Conservation (phyloP, 2,329 filamentous ascomycete species). For the Peltaster fructicola region DNA sequence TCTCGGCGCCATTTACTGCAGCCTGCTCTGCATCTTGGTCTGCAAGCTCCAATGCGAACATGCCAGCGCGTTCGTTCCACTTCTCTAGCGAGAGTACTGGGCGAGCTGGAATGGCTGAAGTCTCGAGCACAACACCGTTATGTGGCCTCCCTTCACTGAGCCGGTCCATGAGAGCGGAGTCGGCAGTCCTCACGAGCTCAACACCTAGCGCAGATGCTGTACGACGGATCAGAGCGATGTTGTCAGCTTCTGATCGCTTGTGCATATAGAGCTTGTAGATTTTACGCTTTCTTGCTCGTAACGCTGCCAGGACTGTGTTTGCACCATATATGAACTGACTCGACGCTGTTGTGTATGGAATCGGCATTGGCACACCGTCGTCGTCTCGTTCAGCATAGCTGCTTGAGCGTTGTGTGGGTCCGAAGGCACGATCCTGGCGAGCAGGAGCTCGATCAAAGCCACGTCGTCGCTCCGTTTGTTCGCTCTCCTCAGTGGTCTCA, state of each 20-base stretch:
- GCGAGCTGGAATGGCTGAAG: slow-evolving; percentile 57
- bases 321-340: slow-evolving; percentile 85
- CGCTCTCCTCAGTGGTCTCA: too few species aligned
- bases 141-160: slow-evolving; percentile 71
- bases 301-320: slow-evolving; percentile 61
- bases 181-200: slow-evolving; percentile 6
- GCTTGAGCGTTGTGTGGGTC: slow-evolving; percentile 1
- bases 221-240: neutral
- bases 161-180: slow-evolving; percentile 42
- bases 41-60: slow-evolving; percentile 43
- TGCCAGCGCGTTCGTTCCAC: slow-evolving; percentile 17
- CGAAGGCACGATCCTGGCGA: neutral
- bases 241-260: slow-evolving; percentile 3
- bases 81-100: slow-evolving; percentile 17
- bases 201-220: neutral
- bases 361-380: slow-evolving; percentile 22
- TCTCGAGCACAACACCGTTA: slow-evolving; percentile 77
- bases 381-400: slow-evolving; percentile 7
- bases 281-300: slow-evolving; percentile 50
- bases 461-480: too few species aligned
- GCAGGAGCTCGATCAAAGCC: too few species aligned
- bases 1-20: slow-evolving; percentile 49
- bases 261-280: slow-evolving; percentile 62
- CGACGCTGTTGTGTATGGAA: slow-evolving; percentile 64
- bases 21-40: slow-evolving; percentile 54